phyloP scores from a whole-genome alignment of 345 rosid genomes.

The Clausena lansium region DNA sequence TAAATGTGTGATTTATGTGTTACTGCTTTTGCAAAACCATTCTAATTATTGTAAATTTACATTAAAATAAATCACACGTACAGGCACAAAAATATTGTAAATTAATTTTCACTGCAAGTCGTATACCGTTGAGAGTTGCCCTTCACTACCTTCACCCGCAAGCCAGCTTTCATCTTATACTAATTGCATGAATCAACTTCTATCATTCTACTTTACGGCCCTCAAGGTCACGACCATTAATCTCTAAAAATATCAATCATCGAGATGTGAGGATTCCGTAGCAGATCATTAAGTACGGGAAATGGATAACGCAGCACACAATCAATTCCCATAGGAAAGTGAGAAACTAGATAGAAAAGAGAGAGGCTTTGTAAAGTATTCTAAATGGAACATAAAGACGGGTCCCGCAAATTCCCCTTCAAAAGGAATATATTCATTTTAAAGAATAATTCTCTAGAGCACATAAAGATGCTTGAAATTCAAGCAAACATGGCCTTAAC shows the following conservation, averaged over 20 bases:
- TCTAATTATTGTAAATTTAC: too few relatives aligned
- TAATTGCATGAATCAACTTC: neutral
- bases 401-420: slow-evolving; percentile 38
- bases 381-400: slow-evolving; percentile 21
- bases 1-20: too few relatives aligned
- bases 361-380: slow-evolving; percentile 27
- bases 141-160: too few relatives aligned
- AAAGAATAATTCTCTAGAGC: slow-evolving; percentile 61
- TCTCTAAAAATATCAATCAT: neutral
- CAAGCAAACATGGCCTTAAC: slow-evolving; percentile 74
- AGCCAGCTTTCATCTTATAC: neutral
- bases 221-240: neutral
- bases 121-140: too few relatives aligned
- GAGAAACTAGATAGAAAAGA: slow-evolving; percentile 16
- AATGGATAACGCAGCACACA: neutral
- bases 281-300: neutral
- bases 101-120: too few relatives aligned
- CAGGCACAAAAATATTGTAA: too few relatives aligned
- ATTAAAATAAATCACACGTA: too few relatives aligned
- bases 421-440: slow-evolving; percentile 75
- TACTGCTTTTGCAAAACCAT: too few relatives aligned
- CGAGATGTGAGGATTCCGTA: neutral
- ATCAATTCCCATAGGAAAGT: neutral
- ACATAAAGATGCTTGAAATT: slow-evolving; percentile 79
- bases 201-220: neutral